These are phyloP conservation scores for Laetiporus sulphureus DNA, from an alignment of 1,284 basidiomycete genomes.

Conservation along the genomic window DNA sequence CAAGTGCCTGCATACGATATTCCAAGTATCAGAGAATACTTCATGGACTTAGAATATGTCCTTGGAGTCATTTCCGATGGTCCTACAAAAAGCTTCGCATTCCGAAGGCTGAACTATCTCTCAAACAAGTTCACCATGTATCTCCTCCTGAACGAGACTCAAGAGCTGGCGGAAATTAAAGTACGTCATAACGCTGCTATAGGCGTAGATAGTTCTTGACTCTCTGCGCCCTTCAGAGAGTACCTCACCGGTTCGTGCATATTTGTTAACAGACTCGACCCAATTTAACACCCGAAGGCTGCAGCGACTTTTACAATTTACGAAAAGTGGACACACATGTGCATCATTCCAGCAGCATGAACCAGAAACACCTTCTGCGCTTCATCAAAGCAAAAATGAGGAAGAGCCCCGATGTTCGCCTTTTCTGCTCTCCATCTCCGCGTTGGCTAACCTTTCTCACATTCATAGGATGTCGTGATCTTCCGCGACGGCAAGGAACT, in stretches of 20 bases:
- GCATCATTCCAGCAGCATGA: conserved; percentile 98
- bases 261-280: no score
- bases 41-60: conserved; percentile 91
- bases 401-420: conserved; percentile 60
- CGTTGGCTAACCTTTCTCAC: no score
- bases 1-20: conserved; percentile 68
- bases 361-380: conserved; percentile 98
- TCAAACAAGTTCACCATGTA: conserved; percentile 97
- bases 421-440: no score
- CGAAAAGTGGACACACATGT: conserved; percentile 99
- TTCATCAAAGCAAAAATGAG: conserved; percentile 99
- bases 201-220: conserved; percentile 6
- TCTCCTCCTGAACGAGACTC: conserved; percentile 87
- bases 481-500: conserved; percentile 89
- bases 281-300: no score
- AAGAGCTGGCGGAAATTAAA: conserved; percentile 97
- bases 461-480: conserved; percentile 84
- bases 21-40: conserved; percentile 90
- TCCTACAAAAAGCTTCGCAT: conserved; percentile 95
- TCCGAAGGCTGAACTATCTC: conserved; percentile 87
- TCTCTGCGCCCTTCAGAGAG: conserved; percentile 36
- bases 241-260: conserved; percentile 58
- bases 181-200: conserved; percentile 30
- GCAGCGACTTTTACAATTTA: conserved; percentile 96
- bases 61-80: conserved; percentile 86